These are phyloP conservation scores for Mallotus repandus DNA, from an alignment of 441 rosid species.

Conservation along the genomic window DNA sequence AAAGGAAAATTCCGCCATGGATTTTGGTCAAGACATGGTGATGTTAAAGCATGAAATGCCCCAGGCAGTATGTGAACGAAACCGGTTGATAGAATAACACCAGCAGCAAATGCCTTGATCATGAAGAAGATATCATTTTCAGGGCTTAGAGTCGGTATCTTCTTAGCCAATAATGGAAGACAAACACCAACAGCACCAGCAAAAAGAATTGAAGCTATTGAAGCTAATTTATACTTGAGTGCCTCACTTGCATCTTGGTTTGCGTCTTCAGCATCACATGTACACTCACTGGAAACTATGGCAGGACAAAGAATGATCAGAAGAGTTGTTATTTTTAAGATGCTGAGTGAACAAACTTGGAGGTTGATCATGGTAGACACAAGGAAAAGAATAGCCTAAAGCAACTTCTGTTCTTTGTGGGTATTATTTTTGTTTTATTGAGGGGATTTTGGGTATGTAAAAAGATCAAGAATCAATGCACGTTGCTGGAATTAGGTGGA, in stretches of 20 bases:
- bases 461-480: no score
- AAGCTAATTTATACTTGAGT: constrained; percentile 43
- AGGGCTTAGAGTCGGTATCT: constrained; percentile 37
- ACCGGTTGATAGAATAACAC: constrained; percentile 60
- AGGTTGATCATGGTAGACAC: constrained; percentile 15
- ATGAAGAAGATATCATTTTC: constrained; percentile 55
- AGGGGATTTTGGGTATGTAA: no score
- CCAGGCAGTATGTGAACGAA: constrained; percentile 70
- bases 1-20: constrained; percentile 62
- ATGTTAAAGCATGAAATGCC: constrained; percentile 48
- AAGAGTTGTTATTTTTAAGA: constrained; percentile 12
- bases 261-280: constrained; percentile 19
- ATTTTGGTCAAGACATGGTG: constrained; percentile 44
- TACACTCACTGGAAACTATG: constrained; percentile 28
- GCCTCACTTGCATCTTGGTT: constrained; percentile 32
- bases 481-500: no score
- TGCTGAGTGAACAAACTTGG: constrained; percentile 6
- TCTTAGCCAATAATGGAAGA: constrained; percentile 50
- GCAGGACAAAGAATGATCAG: constrained; percentile 22
- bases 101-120: constrained; percentile 70
- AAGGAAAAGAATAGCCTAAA: no score
- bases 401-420: no score
- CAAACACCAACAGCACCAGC: constrained; percentile 54
- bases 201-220: constrained; percentile 48
- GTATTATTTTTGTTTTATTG: no score